Percentiles rank a stretch among this genome's conserved stretches.
Conservation (phyloP, 208 protist genomes). For the Leishmania lainsoni region DNA sequence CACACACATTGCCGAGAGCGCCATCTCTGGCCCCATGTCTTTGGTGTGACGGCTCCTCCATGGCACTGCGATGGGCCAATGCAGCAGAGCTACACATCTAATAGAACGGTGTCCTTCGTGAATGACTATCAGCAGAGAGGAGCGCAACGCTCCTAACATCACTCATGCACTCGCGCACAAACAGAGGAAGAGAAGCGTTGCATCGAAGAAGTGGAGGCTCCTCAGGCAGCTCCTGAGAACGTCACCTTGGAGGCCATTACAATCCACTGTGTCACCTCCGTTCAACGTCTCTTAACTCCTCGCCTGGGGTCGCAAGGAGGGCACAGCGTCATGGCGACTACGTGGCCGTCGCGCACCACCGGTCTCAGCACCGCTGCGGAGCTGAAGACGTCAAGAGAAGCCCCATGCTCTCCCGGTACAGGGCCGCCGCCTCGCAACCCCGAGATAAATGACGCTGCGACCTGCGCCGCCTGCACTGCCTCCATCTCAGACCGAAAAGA, state of each 20-base stretch:
- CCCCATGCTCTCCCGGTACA: background rate
- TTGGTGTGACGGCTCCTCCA: background rate
- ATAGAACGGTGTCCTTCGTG: background rate
- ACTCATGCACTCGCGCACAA: background rate
- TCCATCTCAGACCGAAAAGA: slow-evolving; percentile 59
- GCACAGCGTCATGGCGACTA: slow-evolving; percentile 35
- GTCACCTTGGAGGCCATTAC: background rate
- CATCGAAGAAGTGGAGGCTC: background rate
- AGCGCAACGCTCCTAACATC: background rate
- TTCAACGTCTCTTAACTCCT: background rate
- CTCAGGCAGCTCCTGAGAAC: background rate
- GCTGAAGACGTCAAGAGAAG: background rate
- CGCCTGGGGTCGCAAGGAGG: background rate
- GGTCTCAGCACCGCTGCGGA: slow-evolving; percentile 32
- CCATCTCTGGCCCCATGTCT: background rate
- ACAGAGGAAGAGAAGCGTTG: background rate
- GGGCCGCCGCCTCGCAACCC: slow-evolving; percentile 5
- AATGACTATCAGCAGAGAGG: background rate
- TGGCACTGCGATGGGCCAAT: background rate
- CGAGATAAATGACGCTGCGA: slow-evolving; percentile 47
- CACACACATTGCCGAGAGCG: background rate
- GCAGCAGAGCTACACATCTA: background rate
- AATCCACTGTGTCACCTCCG: background rate
- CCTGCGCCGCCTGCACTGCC: slow-evolving; percentile 54
- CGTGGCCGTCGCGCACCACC: slow-evolving; percentile 40